Percentiles rank a stretch among this genome's conserved stretches.
These are phyloP conservation scores for Linum trigynum DNA, from an alignment of 345 rosid genomes.

Conservation along the genomic window DNA sequence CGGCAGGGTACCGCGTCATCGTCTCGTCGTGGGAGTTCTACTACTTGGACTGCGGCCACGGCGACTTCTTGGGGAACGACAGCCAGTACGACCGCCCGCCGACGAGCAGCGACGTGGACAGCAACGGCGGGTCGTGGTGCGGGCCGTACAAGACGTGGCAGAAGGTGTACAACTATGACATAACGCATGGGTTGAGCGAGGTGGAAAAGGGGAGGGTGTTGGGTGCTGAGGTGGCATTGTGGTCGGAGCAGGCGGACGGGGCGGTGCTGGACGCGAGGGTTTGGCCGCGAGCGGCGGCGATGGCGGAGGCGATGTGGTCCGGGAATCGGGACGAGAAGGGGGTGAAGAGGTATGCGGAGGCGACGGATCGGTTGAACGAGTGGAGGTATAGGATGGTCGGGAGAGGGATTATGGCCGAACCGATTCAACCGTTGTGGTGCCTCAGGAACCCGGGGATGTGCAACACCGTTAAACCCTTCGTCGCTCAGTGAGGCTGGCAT, in stretches of 20 bases:
- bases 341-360: constrained; percentile 55
- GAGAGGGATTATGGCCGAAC: constrained; percentile 75
- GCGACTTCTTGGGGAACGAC: constrained; percentile 61
- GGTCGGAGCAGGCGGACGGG: constrained; percentile 90
- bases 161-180: constrained; percentile 68
- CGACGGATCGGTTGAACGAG: constrained; percentile 58
- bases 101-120: constrained; percentile 4
- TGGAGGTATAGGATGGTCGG: constrained; percentile 84
- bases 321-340: constrained; percentile 65
- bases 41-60: constrained; percentile 83
- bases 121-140: constrained; percentile 66
- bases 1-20: constrained; percentile 66
- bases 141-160: constrained; percentile 93
- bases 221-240: constrained; percentile 84
- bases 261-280: constrained; percentile 50
- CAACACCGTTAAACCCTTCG: constrained; percentile 34
- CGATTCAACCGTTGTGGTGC: constrained; percentile 88
- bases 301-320: constrained; percentile 83
- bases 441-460: constrained; percentile 76
- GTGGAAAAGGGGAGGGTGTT: constrained; percentile 66
- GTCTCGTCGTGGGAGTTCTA: constrained; percentile 79
- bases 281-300: constrained; percentile 82
- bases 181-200: constrained; percentile 48
- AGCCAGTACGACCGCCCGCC: constrained; percentile 47
- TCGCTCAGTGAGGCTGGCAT: no score